Evolutionary conservation across 2,329 filamentous ascomycete genomes (phyloP).

Genomic region (Xylariaceae sp.): DNA sequence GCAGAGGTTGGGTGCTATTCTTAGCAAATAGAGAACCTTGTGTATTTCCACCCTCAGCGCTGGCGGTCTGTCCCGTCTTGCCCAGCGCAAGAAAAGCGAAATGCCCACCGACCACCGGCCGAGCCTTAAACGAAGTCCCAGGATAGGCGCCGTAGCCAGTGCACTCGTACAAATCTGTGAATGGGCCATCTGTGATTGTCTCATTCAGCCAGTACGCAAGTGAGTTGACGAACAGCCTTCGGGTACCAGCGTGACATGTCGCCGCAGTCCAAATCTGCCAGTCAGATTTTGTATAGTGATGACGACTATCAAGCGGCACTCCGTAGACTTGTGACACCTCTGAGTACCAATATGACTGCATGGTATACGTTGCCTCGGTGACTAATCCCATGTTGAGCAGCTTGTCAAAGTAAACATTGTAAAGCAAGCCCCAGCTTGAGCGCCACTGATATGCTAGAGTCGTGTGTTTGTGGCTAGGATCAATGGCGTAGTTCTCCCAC

Average conservation of each 20-base stretch:
- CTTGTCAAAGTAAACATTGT: conserved; percentile 37
- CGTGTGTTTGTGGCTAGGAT: conserved; percentile 34
- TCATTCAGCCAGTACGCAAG: conserved; percentile 74
- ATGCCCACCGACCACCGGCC: conserved; percentile 76
- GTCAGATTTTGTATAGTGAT: conserved; percentile 75
- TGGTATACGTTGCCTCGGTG: conserved; percentile 35
- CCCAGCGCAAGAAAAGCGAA: conserved; percentile 69
- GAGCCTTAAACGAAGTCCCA: conserved; percentile 66
- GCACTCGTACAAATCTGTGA: conserved; percentile 72
- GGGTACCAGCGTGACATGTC: conserved; percentile 61
- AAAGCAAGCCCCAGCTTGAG: conserved; percentile 32
- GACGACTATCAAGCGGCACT: conserved; percentile 71
- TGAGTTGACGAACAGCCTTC: conserved; percentile 65
- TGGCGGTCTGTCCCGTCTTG: conserved; percentile 32
- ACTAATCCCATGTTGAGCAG: conserved; percentile 44
- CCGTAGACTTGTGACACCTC: conserved; percentile 72
- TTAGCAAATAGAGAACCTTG: conserved; percentile 32
- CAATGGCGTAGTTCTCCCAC: conserved; percentile 35
- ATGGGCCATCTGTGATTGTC: conserved; percentile 66
- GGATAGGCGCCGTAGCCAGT: conserved; percentile 60
- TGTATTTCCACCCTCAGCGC: conserved; percentile 28
- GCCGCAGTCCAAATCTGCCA: conserved; percentile 78
- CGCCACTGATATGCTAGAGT: conserved; percentile 39
- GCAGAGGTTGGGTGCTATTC: conserved; percentile 32
- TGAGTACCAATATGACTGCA: conserved; percentile 43